phyloP scores from a whole-genome alignment of 1,139 yeast species.

The Komagataea norvegica region DNA sequence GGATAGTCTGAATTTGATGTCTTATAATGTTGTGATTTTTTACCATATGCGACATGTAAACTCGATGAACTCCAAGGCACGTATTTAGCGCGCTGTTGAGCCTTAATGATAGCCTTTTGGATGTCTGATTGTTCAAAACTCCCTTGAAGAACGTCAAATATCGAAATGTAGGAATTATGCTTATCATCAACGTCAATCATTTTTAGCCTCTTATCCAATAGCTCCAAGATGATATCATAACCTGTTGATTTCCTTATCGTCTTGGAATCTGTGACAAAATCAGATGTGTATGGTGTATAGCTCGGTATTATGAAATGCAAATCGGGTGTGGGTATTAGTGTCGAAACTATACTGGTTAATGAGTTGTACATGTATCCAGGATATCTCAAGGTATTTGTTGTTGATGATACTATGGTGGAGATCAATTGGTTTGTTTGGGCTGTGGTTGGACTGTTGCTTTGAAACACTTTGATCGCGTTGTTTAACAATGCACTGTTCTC shows the following conservation, averaged over 20 bases:
- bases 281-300: conserved; percentile 79
- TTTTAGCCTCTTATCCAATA: conserved; percentile 73
- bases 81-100: conserved; percentile 73
- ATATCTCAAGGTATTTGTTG: conserved; percentile 83
- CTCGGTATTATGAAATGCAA: conserved; percentile 83
- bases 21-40: conserved; percentile 56
- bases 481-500: conserved; percentile 80
- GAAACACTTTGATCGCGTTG: conserved; percentile 26
- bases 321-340: conserved; percentile 84
- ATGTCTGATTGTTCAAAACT: conserved; percentile 67
- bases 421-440: conserved; percentile 71
- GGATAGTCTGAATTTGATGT: conserved; percentile 34
- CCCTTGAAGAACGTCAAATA: conserved; percentile 76
- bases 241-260: conserved; percentile 71
- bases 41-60: conserved; percentile 73
- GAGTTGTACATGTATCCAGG: conserved; percentile 93
- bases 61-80: conserved; percentile 87
- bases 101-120: conserved; percentile 71
- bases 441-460: conserved; percentile 23
- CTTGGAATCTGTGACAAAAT: conserved; percentile 52
- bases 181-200: conserved; percentile 55
- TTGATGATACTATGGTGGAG: conserved; percentile 76
- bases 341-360: conserved; percentile 73
- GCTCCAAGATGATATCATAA: conserved; percentile 77
- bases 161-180: conserved; percentile 56